Percentiles rank a stretch among this genome's conserved stretches.
Conservation (phyloP, 306 rosid species). For the Acmispon strigosus region DNA sequence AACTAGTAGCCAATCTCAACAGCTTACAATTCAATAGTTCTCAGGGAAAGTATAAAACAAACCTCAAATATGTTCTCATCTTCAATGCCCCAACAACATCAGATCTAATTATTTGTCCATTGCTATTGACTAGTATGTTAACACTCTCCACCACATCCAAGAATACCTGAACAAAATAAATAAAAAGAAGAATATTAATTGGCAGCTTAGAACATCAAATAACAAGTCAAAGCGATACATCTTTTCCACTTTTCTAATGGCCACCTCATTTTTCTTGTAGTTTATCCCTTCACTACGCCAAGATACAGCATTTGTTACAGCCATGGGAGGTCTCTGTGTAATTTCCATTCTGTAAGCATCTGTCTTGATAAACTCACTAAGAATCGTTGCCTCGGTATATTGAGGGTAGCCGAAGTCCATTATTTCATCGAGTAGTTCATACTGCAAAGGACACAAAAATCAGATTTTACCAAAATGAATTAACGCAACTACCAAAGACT, state of each 20-base stretch:
- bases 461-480: not conserved
- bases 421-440: conserved; percentile 90
- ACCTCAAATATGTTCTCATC: conserved; percentile 99
- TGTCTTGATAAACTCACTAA: conserved; percentile 94
- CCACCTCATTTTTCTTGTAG: conserved; percentile 97
- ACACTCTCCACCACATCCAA: conserved; percentile 99
- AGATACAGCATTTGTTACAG: conserved; percentile 97
- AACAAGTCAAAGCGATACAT: not conserved
- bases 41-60: conserved; percentile 10
- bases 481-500: not conserved
- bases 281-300: conserved; percentile 98
- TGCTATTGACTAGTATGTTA: conserved; percentile 97
- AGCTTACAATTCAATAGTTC: conserved; percentile 12
- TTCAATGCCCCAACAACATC: conserved; percentile 98
- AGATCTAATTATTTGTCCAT: conserved; percentile 95
- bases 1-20: conserved; percentile 15
- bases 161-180: conserved; percentile 58
- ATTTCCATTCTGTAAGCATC: conserved; percentile 99
- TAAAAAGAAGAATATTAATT: conserved; percentile 11
- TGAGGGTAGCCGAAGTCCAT: conserved; percentile 99
- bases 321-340: conserved; percentile 98
- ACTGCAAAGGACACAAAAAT: conserved; percentile 39
- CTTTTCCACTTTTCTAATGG: not conserved
- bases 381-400: conserved; percentile 91
- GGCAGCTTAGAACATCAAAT: conserved; percentile 1